Evolutionary conservation across 2,329 filamentous ascomycete species (phyloP).

Genomic region (Aspergillus ustus): DNA sequence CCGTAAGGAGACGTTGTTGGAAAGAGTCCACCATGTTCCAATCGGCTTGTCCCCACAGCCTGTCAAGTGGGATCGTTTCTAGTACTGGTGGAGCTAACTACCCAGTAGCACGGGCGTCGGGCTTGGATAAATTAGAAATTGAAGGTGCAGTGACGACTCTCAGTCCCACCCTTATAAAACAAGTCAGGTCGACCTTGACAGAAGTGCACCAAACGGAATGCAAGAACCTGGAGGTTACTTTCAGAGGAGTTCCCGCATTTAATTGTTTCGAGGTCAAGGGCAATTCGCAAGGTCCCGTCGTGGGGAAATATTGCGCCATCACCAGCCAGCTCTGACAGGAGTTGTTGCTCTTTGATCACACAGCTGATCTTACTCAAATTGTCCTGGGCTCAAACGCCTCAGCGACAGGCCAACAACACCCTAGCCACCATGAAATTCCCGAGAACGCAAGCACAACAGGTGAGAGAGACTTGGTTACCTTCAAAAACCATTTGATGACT

Average conservation of each 20-base stretch:
- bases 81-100: not conserved
- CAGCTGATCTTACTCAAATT: constrained; percentile 14
- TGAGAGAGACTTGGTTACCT: not conserved
- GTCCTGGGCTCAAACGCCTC: constrained; percentile 19
- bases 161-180: constrained; percentile 2
- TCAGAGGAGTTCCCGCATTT: not conserved
- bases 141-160: constrained; percentile 4
- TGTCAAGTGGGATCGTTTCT: not conserved
- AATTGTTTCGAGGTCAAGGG: not conserved
- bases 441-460: not conserved
- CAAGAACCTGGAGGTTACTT: not conserved
- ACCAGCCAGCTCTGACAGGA: not conserved
- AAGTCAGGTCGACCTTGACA: not conserved
- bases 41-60: not conserved
- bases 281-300: not conserved
- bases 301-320: constrained; percentile 12
- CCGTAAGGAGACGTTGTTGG: not conserved
- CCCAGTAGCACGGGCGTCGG: not conserved
- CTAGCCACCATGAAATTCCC: constrained; percentile 4
- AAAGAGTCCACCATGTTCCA: too few species aligned
- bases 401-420: constrained; percentile 7
- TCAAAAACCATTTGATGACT: not conserved
- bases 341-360: constrained; percentile 7
- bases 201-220: not conserved
- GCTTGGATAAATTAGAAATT: constrained; percentile 7